Base-by-base conservation (phyloP, 345 rosid species). In the Melastoma malabathricum region DNA sequence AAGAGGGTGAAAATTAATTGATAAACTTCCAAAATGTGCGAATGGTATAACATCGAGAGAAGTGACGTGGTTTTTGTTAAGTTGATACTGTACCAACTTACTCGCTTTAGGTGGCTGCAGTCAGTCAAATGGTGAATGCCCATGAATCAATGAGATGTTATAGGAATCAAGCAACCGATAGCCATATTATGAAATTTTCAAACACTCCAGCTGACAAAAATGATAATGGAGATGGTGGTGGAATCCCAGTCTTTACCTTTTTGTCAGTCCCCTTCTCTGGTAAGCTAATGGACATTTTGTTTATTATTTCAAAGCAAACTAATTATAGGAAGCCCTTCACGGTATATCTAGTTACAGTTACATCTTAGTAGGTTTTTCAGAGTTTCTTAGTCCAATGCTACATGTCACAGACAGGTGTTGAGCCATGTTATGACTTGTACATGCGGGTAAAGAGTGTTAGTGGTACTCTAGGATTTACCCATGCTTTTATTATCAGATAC, bases 221-320 rank as follows among this genome's bases (percentile, higher is more conserved):
- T 29, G 96, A 87, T 54, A 51, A 51, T 50, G 95, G 93, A 59
- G 95, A 92, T 57, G 81, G 96, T 25, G 79, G 77, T 16, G 96
- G 84, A 45, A 60, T 77, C 59, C 81, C 80, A 4, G 89, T 84
- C 54, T 87, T 73, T 61, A 54, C 60, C 49, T 82, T 86, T 72
- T 75, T 50, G 72, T 70, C 93, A 43, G 44, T 84, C 47, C 55
- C 80, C 56, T 65, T 60, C 41, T 74, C 77, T 47, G 95, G 98
- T 92, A 80, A 47, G 63, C 54, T 46, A 44, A 4, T 6, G 38
- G 38, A 29, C 38, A 1, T 29, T 29, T 29, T 29, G 38, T 29
- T 29, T 29, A 5, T 29, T 10, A 29, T 29, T 29, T 29, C 38
- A 29, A 29, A 29, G 38, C 2, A 29, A 29, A 29, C 6, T 29